These are phyloP conservation scores for button mushroom (Agaricus bisporus) DNA, from an alignment of 768 basidiomycete genomes.

Conservation along the genomic window DNA sequence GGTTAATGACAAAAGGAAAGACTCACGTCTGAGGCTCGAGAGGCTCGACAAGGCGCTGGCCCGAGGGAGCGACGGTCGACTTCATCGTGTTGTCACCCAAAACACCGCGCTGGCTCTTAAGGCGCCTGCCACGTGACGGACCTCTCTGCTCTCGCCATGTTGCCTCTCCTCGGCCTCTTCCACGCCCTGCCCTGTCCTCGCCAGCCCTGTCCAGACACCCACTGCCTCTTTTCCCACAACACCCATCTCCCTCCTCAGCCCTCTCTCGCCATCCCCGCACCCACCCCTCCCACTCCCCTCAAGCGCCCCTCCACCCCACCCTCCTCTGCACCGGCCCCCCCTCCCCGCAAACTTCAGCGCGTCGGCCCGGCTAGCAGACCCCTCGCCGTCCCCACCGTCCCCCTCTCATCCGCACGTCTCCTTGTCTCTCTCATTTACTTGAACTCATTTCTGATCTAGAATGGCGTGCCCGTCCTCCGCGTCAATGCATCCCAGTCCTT, in stretches of 20 bases:
- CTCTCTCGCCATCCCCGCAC: conserved; percentile 32
- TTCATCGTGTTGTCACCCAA: no score
- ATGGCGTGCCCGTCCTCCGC: conserved; percentile 59
- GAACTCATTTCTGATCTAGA: conserved; percentile 23
- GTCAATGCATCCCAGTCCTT: conserved; percentile 64
- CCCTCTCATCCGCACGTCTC: conserved; percentile 27
- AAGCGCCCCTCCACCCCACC: conserved; percentile 20
- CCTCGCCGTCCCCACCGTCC: conserved; percentile 33
- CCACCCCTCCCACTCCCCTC: conserved; percentile 16
- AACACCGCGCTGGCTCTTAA: no score
- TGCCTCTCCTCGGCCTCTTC: conserved; percentile 56
- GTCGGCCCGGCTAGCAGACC: conserved; percentile 35
- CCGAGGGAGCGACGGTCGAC: no score
- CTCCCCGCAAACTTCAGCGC: conserved; percentile 32
- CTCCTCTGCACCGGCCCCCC: conserved; percentile 14
- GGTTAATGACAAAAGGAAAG: neutral
- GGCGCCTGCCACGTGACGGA: neutral
- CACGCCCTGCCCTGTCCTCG: conserved; percentile 56
- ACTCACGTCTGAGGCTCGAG: conserved; percentile 61
- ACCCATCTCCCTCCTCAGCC: conserved; percentile 27
- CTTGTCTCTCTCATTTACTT: neutral
- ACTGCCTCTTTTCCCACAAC: conserved; percentile 65
- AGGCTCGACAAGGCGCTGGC: conserved; percentile 56
- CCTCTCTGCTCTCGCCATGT: conserved; percentile 38
- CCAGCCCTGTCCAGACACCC: conserved; percentile 36